phyloP scores from a whole-genome alignment of 257 asterid genomes.

The Thymus mandschuricus region DNA sequence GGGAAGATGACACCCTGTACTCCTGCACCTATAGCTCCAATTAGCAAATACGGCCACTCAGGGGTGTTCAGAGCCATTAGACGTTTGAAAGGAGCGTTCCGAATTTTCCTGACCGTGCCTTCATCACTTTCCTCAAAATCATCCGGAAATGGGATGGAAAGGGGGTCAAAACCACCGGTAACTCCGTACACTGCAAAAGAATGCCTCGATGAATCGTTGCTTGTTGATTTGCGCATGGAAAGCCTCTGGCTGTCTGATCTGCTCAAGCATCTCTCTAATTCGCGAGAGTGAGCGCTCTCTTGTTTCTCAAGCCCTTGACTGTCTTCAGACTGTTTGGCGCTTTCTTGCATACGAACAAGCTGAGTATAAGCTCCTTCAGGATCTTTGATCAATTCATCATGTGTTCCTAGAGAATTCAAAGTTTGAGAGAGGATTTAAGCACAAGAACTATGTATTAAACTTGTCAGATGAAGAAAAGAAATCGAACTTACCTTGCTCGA shows the following conservation, averaged over 20 bases:
- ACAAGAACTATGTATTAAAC: not conserved
- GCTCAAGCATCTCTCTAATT: conserved; percentile 44
- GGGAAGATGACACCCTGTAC: conserved; percentile 68
- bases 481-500: conserved; percentile 62
- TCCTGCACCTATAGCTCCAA: conserved; percentile 66
- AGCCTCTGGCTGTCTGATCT: conserved; percentile 49
- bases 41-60: conserved; percentile 53
- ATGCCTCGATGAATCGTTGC: conserved; percentile 60
- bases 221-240: conserved; percentile 52
- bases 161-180: conserved; percentile 44
- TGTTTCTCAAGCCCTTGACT: conserved; percentile 23
- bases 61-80: conserved; percentile 68
- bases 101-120: conserved; percentile 29
- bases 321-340: conserved; percentile 42
- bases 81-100: conserved; percentile 51
- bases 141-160: conserved; percentile 36
- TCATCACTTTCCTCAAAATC: conserved; percentile 25
- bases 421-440: not conserved
- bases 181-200: conserved; percentile 51
- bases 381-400: conserved; percentile 61
- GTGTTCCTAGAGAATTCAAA: conserved; percentile 56
- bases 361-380: conserved; percentile 72
- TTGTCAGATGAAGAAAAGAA: not conserved
- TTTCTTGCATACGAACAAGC: conserved; percentile 72
- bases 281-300: conserved; percentile 22